These are phyloP conservation scores for Magnusiomyces sp. DNA, from an alignment of 1,139 yeast species.

Conservation along the genomic window DNA sequence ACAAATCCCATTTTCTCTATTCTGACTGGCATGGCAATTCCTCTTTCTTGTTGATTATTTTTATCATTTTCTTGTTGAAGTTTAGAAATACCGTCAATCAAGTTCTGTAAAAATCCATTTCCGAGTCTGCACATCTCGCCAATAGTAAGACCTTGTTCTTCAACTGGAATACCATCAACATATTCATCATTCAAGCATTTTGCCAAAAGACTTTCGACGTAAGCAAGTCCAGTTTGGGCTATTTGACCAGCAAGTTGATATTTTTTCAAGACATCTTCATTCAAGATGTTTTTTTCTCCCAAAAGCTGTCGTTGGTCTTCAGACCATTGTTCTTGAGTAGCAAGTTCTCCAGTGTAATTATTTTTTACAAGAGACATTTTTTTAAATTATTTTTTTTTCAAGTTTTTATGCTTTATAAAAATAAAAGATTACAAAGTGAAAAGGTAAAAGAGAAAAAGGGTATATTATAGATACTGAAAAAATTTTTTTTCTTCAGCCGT, in stretches of 20 bases:
- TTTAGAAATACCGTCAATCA: constrained; percentile 24
- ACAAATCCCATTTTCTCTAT: constrained; percentile 76
- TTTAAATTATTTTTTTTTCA: not conserved
- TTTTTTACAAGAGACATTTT: not conserved
- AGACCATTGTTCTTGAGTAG: not conserved
- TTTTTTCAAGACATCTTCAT: constrained; percentile 58
- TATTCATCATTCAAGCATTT: constrained; percentile 42
- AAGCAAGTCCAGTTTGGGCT: constrained; percentile 74
- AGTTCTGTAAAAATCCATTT: constrained; percentile 53
- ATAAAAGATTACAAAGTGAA: not conserved
- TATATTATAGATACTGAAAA: not conserved
- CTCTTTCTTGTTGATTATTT: constrained; percentile 47
- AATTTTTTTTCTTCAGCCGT: no score
- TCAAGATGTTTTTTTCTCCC: constrained; percentile 63
- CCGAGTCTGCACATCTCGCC: constrained; percentile 77
- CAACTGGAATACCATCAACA: not conserved
- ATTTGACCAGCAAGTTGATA: constrained; percentile 87
- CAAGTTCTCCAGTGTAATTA: not conserved
- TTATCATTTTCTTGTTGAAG: constrained; percentile 15
- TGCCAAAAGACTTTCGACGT: constrained; percentile 57
- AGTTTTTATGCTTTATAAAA: not conserved
- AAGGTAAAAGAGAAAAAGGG: not conserved
- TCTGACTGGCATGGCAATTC: constrained; percentile 85
- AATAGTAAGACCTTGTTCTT: constrained; percentile 38
- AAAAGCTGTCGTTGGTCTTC: constrained; percentile 54